Evolutionary conservation across 106 monocot genomes (phyloP).

Genomic region (Dactylorhiza incarnata): DNA sequence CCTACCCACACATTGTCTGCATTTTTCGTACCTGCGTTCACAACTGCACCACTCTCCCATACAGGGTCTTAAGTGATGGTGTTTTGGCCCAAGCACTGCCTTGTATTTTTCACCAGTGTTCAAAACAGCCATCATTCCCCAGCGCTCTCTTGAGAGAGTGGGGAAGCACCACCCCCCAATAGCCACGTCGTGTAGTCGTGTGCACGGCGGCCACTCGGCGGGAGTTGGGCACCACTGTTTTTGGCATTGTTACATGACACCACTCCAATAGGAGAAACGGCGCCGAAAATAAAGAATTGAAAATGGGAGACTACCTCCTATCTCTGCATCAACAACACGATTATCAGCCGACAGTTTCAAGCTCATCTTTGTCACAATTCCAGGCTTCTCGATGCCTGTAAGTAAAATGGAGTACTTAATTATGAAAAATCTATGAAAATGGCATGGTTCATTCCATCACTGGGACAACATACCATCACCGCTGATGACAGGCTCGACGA

Average conservation of each 20-base stretch:
- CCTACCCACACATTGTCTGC: too few species aligned
- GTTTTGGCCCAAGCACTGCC: too few species aligned
- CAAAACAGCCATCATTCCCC: neutral
- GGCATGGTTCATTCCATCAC: neutral
- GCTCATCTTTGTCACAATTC: conserved; percentile 78
- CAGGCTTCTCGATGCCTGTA: conserved; percentile 73
- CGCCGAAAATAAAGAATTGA: neutral
- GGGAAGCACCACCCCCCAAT: neutral
- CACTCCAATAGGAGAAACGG: too few species aligned
- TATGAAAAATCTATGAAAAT: neutral
- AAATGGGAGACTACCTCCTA: conserved; percentile 56
- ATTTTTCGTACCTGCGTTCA: too few species aligned
- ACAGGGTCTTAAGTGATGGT: too few species aligned
- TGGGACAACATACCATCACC: conserved; percentile 50
- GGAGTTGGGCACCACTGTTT: neutral
- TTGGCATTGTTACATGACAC: too few species aligned
- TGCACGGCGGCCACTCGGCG: too few species aligned
- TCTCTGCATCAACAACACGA: conserved; percentile 62
- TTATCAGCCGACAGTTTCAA: conserved; percentile 89
- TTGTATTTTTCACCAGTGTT: too few species aligned
- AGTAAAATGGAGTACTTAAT: neutral
- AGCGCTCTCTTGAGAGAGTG: neutral
- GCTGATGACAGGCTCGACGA: conserved; percentile 56
- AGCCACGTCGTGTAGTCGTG: too few species aligned
- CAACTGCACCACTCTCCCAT: too few species aligned